These are phyloP conservation scores for Neurospora sp. DNA, from an alignment of 495 filamentous ascomycete species.

Conservation along the genomic window DNA sequence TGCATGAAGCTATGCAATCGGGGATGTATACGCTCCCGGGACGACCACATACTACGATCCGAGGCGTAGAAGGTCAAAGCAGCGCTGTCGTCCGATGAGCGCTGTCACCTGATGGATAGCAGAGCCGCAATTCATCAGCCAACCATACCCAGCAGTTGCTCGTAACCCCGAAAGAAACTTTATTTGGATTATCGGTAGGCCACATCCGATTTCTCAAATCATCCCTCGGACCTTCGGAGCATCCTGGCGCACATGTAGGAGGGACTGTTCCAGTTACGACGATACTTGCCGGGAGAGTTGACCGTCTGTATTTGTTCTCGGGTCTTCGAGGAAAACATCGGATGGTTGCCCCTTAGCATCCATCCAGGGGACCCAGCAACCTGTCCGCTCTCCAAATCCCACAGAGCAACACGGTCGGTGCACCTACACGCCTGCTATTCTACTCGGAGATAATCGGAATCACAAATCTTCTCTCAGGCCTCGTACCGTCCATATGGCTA, in stretches of 20 bases:
- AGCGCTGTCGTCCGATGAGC: not conserved
- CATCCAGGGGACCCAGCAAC: not conserved
- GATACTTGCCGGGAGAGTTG: not conserved
- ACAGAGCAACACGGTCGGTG: not conserved
- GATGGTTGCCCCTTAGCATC: not conserved
- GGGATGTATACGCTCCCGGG: not conserved
- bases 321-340: not conserved
- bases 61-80: not conserved
- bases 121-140: not conserved
- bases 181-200: not conserved
- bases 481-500: not conserved
- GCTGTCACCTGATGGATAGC: not conserved
- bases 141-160: not conserved
- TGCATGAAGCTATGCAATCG: not conserved
- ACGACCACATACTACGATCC: not conserved
- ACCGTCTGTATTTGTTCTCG: not conserved
- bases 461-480: not conserved
- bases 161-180: not conserved
- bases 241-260: not conserved
- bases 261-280: not conserved
- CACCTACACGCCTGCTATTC: not conserved
- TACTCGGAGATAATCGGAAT: not conserved
- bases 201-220: not conserved
- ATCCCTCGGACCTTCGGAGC: not conserved
- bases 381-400: not conserved